Evolutionary conservation across 2,329 filamentous ascomycete genomes (phyloP).

Genomic region (Epichloe amarillans): DNA sequence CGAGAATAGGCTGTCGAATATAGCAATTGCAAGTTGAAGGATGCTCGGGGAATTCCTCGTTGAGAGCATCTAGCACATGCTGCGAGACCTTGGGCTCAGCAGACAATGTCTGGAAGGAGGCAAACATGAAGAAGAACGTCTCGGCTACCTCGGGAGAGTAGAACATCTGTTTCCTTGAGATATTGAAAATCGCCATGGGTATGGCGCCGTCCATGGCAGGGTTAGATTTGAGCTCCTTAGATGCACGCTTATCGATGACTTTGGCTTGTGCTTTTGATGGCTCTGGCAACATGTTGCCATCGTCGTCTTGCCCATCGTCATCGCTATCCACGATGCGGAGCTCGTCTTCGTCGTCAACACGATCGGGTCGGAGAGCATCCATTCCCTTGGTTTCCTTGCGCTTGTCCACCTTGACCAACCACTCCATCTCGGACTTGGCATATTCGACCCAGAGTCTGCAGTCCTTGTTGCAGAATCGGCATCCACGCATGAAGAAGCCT

Average conservation of each 20-base stretch:
- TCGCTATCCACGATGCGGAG: slow-evolving; percentile 30
- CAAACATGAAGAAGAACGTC: slow-evolving; percentile 70
- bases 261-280: slow-evolving; percentile 25
- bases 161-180: slow-evolving; percentile 65
- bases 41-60: slow-evolving; percentile 43
- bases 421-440: slow-evolving; percentile 82
- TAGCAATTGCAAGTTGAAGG: slow-evolving; percentile 56
- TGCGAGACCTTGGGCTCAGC: slow-evolving; percentile 54
- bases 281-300: slow-evolving; percentile 31
- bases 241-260: slow-evolving; percentile 33
- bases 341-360: slow-evolving; percentile 35
- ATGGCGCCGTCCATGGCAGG: slow-evolving; percentile 88
- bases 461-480: slow-evolving; percentile 74
- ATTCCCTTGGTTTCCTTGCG: slow-evolving; percentile 43
- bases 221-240: slow-evolving; percentile 50
- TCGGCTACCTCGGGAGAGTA: slow-evolving; percentile 53
- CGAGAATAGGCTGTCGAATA: slow-evolving; percentile 57
- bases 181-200: slow-evolving; percentile 81
- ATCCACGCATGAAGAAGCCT: slow-evolving; percentile 74
- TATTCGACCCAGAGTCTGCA: slow-evolving; percentile 78
- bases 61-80: slow-evolving; percentile 58
- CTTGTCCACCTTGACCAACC: slow-evolving; percentile 67
- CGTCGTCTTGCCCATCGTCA: slow-evolving; percentile 32
- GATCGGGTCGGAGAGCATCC: slow-evolving; percentile 31
- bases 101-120: slow-evolving; percentile 52